Conservation (phyloP, 352 stramenopile genomes). For the Phytophthora kernoviae region DNA sequence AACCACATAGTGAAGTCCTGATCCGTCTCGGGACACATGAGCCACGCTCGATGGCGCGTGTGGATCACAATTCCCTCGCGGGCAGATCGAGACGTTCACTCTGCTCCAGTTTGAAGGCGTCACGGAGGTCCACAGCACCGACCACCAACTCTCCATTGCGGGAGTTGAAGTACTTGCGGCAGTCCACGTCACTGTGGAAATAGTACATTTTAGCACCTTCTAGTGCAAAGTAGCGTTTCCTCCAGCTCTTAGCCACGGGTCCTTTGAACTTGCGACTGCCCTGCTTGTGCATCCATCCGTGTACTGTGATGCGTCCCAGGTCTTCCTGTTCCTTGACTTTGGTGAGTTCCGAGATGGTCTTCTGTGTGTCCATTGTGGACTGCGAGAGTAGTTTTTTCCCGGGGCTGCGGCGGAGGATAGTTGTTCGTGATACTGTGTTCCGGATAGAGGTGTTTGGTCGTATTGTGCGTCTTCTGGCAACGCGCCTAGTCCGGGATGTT, state of each 20-base stretch:
- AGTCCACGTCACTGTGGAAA: constrained; percentile 85
- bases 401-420: constrained; percentile 21
- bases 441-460: constrained; percentile 36
- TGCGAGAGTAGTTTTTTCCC: constrained; percentile 37
- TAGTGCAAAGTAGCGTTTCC: constrained; percentile 84
- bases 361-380: constrained; percentile 51
- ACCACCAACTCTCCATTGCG: constrained; percentile 78
- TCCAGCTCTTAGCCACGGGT: constrained; percentile 79
- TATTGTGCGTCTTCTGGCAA: constrained; percentile 43
- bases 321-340: constrained; percentile 51
- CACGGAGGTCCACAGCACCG: constrained; percentile 73
- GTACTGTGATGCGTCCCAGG: constrained; percentile 71
- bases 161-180: constrained; percentile 86
- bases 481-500: constrained; percentile 20
- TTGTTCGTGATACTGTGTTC: constrained; percentile 34
- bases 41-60: constrained; percentile 74
- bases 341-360: constrained; percentile 69
- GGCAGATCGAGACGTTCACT: constrained; percentile 77
- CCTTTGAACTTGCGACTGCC: constrained; percentile 83
- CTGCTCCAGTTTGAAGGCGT: constrained; percentile 82
- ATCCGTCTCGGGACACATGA: constrained; percentile 82
- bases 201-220: constrained; percentile 89
- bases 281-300: constrained; percentile 89
- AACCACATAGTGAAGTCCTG: constrained; percentile 86
- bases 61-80: constrained; percentile 70